Evolutionary conservation across 2,329 filamentous ascomycete species (phyloP).

Genomic region (Cercospora nicotianae): DNA sequence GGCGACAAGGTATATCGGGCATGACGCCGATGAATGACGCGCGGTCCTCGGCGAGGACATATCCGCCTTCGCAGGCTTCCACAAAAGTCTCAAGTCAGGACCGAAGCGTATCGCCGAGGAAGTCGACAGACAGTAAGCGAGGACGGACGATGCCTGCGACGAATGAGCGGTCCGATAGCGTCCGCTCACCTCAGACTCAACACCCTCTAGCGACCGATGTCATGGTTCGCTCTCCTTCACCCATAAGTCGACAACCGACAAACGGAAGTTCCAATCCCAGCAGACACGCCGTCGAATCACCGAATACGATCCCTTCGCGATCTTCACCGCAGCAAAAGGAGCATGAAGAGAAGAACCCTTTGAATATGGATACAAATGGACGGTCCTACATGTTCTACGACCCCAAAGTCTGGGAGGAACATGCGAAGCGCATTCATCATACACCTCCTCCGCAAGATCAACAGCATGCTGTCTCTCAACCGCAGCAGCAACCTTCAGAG

Average conservation of each 20-base stretch:
- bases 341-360: slow-evolving; percentile 29
- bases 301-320: neutral
- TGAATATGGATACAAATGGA: slow-evolving; percentile 47
- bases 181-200: neutral
- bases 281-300: neutral
- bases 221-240: slow-evolving; percentile 24
- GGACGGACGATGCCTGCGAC: slow-evolving; percentile 15
- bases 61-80: slow-evolving; percentile 11
- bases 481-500: slow-evolving; percentile 25
- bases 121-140: slow-evolving; percentile 37
- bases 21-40: slow-evolving; percentile 50
- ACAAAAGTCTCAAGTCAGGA: slow-evolving; percentile 28
- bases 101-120: slow-evolving; percentile 53
- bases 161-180: neutral
- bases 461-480: neutral
- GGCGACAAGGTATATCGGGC: slow-evolving; percentile 70
- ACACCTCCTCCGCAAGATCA: slow-evolving; percentile 19
- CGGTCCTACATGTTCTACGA: slow-evolving; percentile 58
- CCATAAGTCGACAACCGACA: slow-evolving; percentile 9
- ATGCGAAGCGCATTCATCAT: slow-evolving; percentile 23
- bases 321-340: slow-evolving; percentile 18
- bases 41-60: slow-evolving; percentile 1
- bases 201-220: slow-evolving; percentile 25
- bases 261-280: slow-evolving; percentile 5
- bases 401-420: slow-evolving; percentile 36